A percentile compares a stretch with the other conserved stretches of the same genome.
Evolutionary conservation across 83 land plant species (phyloP).

Genomic region (Picea abies): DNA sequence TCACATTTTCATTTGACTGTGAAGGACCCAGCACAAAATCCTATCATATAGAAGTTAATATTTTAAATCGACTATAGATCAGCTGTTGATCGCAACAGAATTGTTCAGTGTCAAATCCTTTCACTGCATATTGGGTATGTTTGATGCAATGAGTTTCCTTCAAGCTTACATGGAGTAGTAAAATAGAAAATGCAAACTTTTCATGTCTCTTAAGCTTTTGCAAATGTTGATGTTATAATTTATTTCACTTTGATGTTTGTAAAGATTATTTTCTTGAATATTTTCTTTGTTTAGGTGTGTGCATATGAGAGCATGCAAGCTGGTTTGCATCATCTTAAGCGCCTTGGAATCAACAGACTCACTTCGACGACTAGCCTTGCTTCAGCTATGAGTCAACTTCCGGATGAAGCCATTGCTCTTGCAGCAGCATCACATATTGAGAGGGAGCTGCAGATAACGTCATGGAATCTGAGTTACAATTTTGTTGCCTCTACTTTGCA

Average conservation of each 20-base stretch:
- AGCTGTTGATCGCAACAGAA: not conserved
- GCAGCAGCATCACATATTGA: constrained; percentile 99
- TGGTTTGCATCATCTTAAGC: constrained; percentile 85
- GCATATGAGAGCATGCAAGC: constrained; percentile 99
- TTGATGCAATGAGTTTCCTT: not conserved
- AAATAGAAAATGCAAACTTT: not conserved
- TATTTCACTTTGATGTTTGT: not conserved
- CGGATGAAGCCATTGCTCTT: constrained; percentile 91
- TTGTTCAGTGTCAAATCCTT: not conserved
- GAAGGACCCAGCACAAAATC: not conserved
- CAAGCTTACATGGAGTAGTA: not conserved
- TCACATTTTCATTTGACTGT: not conserved
- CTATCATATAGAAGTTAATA: not conserved
- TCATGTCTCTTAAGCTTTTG: not conserved
- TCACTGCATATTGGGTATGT: not conserved
- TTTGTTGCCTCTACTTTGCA: constrained; percentile 93
- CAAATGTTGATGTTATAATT: not conserved
- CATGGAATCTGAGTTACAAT: constrained; percentile 96
- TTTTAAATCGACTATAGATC: not conserved
- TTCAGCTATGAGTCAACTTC: constrained; percentile 95
- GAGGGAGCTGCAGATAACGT: constrained; percentile 94
- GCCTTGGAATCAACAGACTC: constrained; percentile 82
- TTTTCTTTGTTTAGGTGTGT: constrained; percentile 65
- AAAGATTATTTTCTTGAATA: not conserved
- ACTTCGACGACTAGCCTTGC: constrained; percentile 77